Evolutionary conservation across 1,139 yeast species (phyloP).

Genomic region (Yamadazyma aaseri): DNA sequence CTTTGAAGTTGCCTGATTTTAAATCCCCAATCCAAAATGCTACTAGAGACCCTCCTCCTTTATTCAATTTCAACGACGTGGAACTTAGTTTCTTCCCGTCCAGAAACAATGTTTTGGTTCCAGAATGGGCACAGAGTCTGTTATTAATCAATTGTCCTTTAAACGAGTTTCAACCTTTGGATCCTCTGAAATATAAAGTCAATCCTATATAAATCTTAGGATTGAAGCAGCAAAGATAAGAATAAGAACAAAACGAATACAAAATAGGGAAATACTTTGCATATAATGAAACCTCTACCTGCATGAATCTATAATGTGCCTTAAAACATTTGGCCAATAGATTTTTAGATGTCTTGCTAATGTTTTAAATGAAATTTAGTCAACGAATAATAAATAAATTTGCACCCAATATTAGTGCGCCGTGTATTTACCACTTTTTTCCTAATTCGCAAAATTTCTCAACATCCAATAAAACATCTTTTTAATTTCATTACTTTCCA

Average conservation of each 20-base stretch:
- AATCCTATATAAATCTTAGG: slow-evolving; percentile 10
- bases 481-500: neutral
- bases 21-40: slow-evolving; percentile 37
- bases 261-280: no score
- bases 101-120: slow-evolving; percentile 36
- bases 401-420: slow-evolving; percentile 2
- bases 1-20: slow-evolving; percentile 55
- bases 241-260: no score
- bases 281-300: no score
- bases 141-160: slow-evolving; percentile 11
- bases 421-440: slow-evolving; percentile 1
- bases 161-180: slow-evolving; percentile 14
- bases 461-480: slow-evolving; percentile 4
- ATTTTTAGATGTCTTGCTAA: no score
- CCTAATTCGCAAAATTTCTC: neutral
- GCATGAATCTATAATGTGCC: no score
- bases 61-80: slow-evolving; percentile 50
- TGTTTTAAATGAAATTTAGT: neutral
- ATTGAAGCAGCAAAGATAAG: no score
- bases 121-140: slow-evolving; percentile 32
- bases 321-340: no score
- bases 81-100: slow-evolving; percentile 43
- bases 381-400: no score
- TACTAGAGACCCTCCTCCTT: slow-evolving; percentile 39
- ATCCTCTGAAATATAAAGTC: slow-evolving; percentile 5